phyloP scores from a whole-genome alignment of 768 basidiomycete species.

The Auricularia auricula-judae region DNA sequence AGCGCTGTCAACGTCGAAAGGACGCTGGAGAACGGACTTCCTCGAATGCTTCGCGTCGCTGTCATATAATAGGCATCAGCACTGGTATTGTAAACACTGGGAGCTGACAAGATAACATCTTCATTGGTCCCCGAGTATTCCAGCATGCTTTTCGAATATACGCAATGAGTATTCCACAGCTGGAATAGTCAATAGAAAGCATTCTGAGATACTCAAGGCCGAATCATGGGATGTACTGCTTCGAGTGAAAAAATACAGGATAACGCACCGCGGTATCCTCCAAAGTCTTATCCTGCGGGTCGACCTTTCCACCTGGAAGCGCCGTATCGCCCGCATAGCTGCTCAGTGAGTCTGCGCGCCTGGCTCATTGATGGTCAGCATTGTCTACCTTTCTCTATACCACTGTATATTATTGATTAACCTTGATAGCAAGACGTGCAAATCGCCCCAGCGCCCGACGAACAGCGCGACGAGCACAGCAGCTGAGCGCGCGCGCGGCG shows the following conservation, averaged over 20 bases:
- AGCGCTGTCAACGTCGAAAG: no score
- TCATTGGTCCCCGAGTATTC: no score
- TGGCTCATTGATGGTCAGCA: conserved; percentile 17
- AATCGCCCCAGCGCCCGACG: conserved; percentile 69
- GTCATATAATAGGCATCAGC: background rate
- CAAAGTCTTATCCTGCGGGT: conserved; percentile 49
- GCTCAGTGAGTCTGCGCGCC: conserved; percentile 60
- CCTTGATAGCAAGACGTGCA: conserved; percentile 81
- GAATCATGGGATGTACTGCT: conserved; percentile 15
- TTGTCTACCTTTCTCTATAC: background rate
- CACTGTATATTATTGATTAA: conserved; percentile 13
- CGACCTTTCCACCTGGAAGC: conserved; percentile 76
- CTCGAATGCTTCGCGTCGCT: conserved; percentile 85
- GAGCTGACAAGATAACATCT: no score
- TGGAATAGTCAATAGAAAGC: background rate
- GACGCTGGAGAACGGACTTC: conserved; percentile 41
- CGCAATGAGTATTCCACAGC: no score
- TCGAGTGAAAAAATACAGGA: no score
- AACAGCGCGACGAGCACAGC: conserved; percentile 81
- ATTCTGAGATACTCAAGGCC: background rate
- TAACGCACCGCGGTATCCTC: conserved; percentile 66
- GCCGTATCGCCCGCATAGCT: conserved; percentile 84
- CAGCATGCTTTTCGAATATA: no score
- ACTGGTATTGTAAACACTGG: background rate
- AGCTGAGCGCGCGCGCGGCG: conserved; percentile 51